These are phyloP conservation scores for Aspergillus carlsbadensis DNA, from an alignment of 495 filamentous ascomycete species.

Conservation along the genomic window DNA sequence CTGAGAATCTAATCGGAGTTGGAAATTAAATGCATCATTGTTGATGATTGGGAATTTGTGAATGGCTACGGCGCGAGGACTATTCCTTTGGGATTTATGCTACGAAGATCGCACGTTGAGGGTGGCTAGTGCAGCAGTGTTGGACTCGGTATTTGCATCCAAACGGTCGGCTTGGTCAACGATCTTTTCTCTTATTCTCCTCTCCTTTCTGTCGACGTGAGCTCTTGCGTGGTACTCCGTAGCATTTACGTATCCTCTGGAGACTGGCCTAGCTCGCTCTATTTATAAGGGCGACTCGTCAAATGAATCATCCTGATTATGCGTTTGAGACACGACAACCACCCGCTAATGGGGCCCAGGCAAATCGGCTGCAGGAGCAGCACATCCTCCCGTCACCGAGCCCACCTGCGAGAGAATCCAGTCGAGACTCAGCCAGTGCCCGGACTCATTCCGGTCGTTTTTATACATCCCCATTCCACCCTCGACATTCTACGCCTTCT, in stretches of 20 bases:
- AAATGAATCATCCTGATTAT: constrained; percentile 20
- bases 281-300: constrained; percentile 1
- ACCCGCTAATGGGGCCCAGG: constrained; percentile 14
- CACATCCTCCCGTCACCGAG: constrained; percentile 21
- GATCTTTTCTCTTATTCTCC: no score
- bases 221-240: no score
- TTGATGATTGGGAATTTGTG: constrained; percentile 1
- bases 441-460: constrained; percentile 7
- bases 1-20: constrained; percentile 2
- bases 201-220: background rate
- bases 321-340: constrained; percentile 26
- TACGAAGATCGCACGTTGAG: no score
- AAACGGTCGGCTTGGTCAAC: no score
- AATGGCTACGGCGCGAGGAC: no score
- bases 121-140: no score
- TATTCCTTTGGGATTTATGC: no score
- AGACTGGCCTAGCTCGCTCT: background rate
- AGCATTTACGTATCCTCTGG: constrained; percentile 4
- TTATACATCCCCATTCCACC: background rate
- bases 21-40: constrained; percentile 1
- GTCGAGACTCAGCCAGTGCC: constrained; percentile 10
- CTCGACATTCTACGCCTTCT: background rate
- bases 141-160: no score
- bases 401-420: constrained; percentile 17
- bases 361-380: constrained; percentile 16